Evolutionary conservation across 2,329 filamentous ascomycete species (phyloP), one percentile per base, ranked within the genome.

Genomic region (Sporothrix pallida): DNA sequence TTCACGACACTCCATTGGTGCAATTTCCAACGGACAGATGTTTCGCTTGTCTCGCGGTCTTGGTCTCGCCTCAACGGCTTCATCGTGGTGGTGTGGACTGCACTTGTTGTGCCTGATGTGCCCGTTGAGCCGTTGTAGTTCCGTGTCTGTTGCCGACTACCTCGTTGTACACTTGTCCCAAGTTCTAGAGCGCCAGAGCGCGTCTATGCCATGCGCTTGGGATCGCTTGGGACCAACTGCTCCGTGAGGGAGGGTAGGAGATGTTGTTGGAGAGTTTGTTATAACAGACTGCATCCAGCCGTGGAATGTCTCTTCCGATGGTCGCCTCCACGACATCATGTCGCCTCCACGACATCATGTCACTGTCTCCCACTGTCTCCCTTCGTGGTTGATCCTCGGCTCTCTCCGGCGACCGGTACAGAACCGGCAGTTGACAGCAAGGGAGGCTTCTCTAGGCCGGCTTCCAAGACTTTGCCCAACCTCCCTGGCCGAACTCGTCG

Each of bases 161-260:
- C 31, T 6, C 7, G 31, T 37, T 37, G 31, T 37, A 37, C 31
- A 37, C 31, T 5, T 5, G 31, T 26, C 23, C 23, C 23, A 26
- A 1, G 23, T 5, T 37, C 3, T 37, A 37, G 31, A 37, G 31
- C 31, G 31, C 3, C 5, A 37, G 31, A 37, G 31, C 31, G 31
- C 3, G 31, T 37, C 31, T 37, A 3, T 37, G 31, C 31, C 31
- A 37, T 37, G 31, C 31, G 31, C 31, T 37, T 37, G 31, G 31
- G 31, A 37, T 37, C 62, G n/a, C 31, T 63, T 65, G 23, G 20
- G 44, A 68, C 63, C 63, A 68, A 68, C 63, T 52, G 65, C 65
- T 68, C 46, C 65, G 65, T 67, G 20, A 13, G 17, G 62, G 62
- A 63, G 58, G 62, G 62, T 48, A n/a, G 31, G n/a, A 9, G 44